These are phyloP conservation scores for Dimocarpus longan DNA, from an alignment of 345 rosid species.

Conservation along the genomic window DNA sequence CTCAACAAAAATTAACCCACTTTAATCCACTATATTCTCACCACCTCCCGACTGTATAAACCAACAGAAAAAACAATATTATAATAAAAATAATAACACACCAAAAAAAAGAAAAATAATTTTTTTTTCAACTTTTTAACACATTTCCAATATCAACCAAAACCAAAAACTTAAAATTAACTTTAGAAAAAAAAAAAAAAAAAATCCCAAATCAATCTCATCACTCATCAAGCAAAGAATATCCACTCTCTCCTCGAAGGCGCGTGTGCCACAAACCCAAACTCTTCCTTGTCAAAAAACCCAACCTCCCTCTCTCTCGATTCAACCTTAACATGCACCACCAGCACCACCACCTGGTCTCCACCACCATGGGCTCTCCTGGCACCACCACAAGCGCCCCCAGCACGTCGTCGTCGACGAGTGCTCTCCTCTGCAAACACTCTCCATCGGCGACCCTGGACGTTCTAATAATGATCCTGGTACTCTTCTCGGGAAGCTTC, in stretches of 20 bases:
- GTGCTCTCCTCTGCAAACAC: slow-evolving; percentile 58
- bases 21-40: too few species aligned
- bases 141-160: too few species aligned
- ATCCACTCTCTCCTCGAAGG: slow-evolving; percentile 3
- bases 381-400: slow-evolving; percentile 31
- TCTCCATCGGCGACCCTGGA: slow-evolving; percentile 89
- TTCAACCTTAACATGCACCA: slow-evolving; percentile 49
- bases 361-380: slow-evolving; percentile 32
- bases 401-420: slow-evolving; percentile 21
- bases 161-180: too few species aligned
- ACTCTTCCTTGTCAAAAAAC: background rate
- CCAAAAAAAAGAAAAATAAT: background rate
- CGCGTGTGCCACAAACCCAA: background rate
- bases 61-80: too few species aligned
- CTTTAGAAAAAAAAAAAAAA: slow-evolving; percentile 9
- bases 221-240: background rate
- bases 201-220: background rate
- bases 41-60: too few species aligned
- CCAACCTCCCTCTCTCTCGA: background rate
- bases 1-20: too few species aligned
- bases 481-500: slow-evolving; percentile 75
- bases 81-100: too few species aligned
- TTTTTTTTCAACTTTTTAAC: too few species aligned
- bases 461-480: slow-evolving; percentile 74
- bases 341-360: slow-evolving; percentile 40